These are phyloP conservation scores for Cryptosporidium meleagridis DNA, from an alignment of 169 alveolate genomes.

Conservation along the genomic window DNA sequence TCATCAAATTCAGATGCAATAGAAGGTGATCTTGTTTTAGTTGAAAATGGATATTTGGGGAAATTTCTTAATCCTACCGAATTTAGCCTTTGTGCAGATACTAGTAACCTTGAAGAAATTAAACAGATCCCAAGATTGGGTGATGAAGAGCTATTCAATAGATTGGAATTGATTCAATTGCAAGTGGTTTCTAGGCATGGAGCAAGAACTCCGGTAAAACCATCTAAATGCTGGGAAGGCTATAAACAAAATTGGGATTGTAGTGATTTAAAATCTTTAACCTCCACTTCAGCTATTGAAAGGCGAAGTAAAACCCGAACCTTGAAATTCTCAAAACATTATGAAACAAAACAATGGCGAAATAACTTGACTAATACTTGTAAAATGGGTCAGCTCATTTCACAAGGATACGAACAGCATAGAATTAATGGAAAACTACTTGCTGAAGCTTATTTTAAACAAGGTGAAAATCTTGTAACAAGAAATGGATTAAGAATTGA, in stretches of 20 bases:
- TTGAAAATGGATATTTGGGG: not conserved
- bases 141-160: not conserved
- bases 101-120: conserved; percentile 17
- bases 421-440: conserved; percentile 62
- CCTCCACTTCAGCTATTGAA: conserved; percentile 51
- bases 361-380: conserved; percentile 54
- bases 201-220: conserved; percentile 66
- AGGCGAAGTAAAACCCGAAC: conserved; percentile 25
- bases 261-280: conserved; percentile 39
- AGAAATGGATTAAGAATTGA: conserved; percentile 15
- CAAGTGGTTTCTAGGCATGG: conserved; percentile 59
- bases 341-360: conserved; percentile 63
- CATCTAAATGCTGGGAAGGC: conserved; percentile 58
- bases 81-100: conserved; percentile 32
- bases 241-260: conserved; percentile 53
- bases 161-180: conserved; percentile 32
- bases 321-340: conserved; percentile 59
- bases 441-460: conserved; percentile 58
- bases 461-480: not conserved
- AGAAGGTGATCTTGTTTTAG: too few species aligned
- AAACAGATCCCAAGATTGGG: conserved; percentile 21
- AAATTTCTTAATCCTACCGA: not conserved
- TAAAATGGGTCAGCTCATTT: conserved; percentile 57
- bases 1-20: not conserved
- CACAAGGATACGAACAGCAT: conserved; percentile 66